Conservation (phyloP, 164 flowering plant genomes). For the Tetracentron sinense region DNA sequence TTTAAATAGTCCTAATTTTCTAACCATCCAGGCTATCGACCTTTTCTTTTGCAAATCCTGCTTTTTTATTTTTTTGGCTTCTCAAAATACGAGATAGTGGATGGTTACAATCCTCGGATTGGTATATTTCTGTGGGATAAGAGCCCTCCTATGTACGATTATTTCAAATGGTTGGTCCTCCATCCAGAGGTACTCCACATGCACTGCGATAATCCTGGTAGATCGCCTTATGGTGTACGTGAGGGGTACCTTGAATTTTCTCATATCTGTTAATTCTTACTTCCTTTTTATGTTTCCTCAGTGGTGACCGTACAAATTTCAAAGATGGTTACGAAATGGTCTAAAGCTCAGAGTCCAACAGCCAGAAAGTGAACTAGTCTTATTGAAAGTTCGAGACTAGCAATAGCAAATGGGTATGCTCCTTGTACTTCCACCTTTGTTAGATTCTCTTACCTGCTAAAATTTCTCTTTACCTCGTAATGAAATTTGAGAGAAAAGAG, state of each 20-base stretch:
- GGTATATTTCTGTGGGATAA: too few relatives aligned
- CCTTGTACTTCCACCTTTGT: too few relatives aligned
- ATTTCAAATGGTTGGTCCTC: not conserved
- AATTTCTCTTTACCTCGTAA: too few relatives aligned
- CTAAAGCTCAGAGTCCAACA: constrained; percentile 45
- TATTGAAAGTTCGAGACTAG: constrained; percentile 51
- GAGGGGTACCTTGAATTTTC: too few relatives aligned
- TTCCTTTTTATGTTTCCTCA: not conserved
- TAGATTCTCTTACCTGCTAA: too few relatives aligned
- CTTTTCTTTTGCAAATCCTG: too few relatives aligned
- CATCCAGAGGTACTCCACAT: not conserved
- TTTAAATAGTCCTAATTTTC: too few relatives aligned
- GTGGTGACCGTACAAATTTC: constrained; percentile 61
- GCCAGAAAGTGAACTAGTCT: constrained; percentile 61
- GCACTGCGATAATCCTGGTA: not conserved
- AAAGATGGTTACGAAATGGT: constrained; percentile 51
- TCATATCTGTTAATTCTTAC: not conserved
- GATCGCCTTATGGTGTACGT: too few relatives aligned
- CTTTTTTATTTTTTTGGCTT: not conserved
- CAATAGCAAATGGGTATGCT: constrained; percentile 33
- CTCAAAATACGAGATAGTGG: too few relatives aligned
- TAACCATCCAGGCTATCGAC: too few relatives aligned
- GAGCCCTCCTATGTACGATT: not conserved
- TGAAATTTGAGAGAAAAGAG: too few relatives aligned
- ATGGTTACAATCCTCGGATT: too few relatives aligned